These are phyloP conservation scores for Colletotrichum neosansevieriae DNA, from an alignment of 2,329 filamentous ascomycete species.

Conservation along the genomic window DNA sequence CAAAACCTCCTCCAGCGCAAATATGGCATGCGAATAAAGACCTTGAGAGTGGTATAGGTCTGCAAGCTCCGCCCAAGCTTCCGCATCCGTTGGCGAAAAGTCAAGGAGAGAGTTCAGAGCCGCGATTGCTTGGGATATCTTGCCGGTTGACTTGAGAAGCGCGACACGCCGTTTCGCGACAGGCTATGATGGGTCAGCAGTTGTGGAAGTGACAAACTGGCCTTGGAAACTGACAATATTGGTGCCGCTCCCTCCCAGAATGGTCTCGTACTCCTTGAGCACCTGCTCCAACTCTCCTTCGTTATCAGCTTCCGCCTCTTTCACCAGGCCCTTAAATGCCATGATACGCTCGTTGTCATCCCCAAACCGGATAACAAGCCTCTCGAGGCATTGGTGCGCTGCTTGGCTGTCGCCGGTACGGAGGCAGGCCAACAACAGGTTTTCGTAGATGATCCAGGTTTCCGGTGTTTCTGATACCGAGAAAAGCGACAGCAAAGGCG, in stretches of 20 bases:
- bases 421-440: slow-evolving; percentile 85
- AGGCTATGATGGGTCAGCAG: slow-evolving; percentile 66
- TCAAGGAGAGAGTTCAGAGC: slow-evolving; percentile 82
- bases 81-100: slow-evolving; percentile 87
- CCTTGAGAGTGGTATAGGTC: slow-evolving; percentile 87
- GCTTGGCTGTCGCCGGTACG: slow-evolving; percentile 85
- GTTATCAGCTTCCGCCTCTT: slow-evolving; percentile 82
- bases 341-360: slow-evolving; percentile 86
- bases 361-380: slow-evolving; percentile 85
- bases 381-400: slow-evolving; percentile 80
- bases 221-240: slow-evolving; percentile 75
- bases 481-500: slow-evolving; percentile 65
- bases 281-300: slow-evolving; percentile 75
- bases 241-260: slow-evolving; percentile 78
- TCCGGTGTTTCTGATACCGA: slow-evolving; percentile 78
- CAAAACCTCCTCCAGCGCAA: slow-evolving; percentile 89
- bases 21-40: slow-evolving; percentile 85
- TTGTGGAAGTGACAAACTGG: background rate
- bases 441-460: slow-evolving; percentile 88
- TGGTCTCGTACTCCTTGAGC: slow-evolving; percentile 81
- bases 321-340: slow-evolving; percentile 83
- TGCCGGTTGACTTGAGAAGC: slow-evolving; percentile 80
- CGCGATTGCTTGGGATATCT: slow-evolving; percentile 77
- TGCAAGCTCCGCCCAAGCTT: slow-evolving; percentile 92
- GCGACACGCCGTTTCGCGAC: slow-evolving; percentile 88